phyloP scores from a whole-genome alignment of 441 rosid genomes.

The Eruca vesicaria region DNA sequence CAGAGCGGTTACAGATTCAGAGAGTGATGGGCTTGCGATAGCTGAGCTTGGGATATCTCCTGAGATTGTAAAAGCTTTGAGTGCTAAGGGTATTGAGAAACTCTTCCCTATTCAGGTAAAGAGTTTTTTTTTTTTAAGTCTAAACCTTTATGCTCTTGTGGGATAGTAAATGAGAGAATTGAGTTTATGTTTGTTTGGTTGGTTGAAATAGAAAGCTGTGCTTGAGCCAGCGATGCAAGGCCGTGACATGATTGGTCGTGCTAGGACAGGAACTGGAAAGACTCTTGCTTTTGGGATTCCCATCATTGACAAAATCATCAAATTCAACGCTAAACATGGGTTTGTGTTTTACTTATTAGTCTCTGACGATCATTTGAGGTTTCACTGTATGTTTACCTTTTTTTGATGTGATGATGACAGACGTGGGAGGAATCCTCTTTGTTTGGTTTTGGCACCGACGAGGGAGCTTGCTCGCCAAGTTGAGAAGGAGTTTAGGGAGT shows the following conservation, averaged over 20 bases:
- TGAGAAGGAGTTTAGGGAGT: conserved; percentile 75
- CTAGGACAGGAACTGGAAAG: conserved; percentile 92
- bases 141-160: background rate
- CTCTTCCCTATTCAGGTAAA: conserved; percentile 80
- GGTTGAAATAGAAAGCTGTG: conserved; percentile 61
- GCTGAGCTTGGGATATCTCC: conserved; percentile 63
- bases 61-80: conserved; percentile 69
- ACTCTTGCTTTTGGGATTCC: conserved; percentile 97
- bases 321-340: conserved; percentile 75
- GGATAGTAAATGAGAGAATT: background rate
- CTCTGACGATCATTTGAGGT: background rate
- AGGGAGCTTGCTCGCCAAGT: conserved; percentile 91
- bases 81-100: conserved; percentile 50
- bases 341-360: conserved; percentile 13
- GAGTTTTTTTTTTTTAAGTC: background rate
- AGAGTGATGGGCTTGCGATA: conserved; percentile 65
- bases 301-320: conserved; percentile 63
- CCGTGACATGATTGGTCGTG: conserved; percentile 81
- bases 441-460: conserved; percentile 85
- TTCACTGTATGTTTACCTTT: background rate
- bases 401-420: conserved; percentile 37
- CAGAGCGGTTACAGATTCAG: conserved; percentile 30
- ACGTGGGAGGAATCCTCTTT: conserved; percentile 76
- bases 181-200: background rate
- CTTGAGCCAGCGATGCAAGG: conserved; percentile 92